These are phyloP conservation scores for Aurantiochytrium sp. DNA, from an alignment of 108 stramenopile genomes.

Conservation along the genomic window DNA sequence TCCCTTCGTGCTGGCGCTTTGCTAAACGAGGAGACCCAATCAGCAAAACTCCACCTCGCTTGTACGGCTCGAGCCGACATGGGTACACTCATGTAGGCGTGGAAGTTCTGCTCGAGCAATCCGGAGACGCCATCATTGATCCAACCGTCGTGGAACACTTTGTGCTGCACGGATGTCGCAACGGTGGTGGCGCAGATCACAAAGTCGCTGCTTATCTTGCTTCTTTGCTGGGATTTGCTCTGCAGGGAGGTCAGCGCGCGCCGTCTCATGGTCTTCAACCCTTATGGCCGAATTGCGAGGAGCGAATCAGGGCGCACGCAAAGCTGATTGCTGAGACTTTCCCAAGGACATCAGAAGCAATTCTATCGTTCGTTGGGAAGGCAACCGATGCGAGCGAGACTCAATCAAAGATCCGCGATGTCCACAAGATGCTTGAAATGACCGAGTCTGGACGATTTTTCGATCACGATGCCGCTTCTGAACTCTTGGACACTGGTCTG, in stretches of 20 bases:
- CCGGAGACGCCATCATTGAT: not conserved
- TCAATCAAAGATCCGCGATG: not conserved
- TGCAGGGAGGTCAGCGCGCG: not conserved
- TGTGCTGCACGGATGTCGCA: not conserved
- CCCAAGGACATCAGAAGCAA: not conserved
- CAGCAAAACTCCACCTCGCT: not conserved
- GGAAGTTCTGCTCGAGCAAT: not conserved
- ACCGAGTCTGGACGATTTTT: too few species aligned
- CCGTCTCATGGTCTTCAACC: not conserved
- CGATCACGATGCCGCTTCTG: too few species aligned
- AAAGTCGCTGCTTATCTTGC: not conserved
- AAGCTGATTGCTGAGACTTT: not conserved
- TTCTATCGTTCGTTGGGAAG: not conserved
- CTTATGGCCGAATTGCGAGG: not conserved
- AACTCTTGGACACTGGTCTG: too few species aligned
- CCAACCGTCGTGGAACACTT: not conserved
- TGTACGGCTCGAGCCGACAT: not conserved
- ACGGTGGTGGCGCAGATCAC: not conserved
- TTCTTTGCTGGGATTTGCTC: not conserved
- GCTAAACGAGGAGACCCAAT: not conserved
- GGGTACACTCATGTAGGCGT: slow-evolving; percentile 4
- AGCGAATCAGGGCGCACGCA: not conserved
- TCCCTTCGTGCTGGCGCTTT: not conserved
- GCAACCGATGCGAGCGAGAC: not conserved
- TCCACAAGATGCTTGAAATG: too few species aligned